Conservation (phyloP, 768 basidiomycete species). For the Leucosporidium scottii region DNA sequence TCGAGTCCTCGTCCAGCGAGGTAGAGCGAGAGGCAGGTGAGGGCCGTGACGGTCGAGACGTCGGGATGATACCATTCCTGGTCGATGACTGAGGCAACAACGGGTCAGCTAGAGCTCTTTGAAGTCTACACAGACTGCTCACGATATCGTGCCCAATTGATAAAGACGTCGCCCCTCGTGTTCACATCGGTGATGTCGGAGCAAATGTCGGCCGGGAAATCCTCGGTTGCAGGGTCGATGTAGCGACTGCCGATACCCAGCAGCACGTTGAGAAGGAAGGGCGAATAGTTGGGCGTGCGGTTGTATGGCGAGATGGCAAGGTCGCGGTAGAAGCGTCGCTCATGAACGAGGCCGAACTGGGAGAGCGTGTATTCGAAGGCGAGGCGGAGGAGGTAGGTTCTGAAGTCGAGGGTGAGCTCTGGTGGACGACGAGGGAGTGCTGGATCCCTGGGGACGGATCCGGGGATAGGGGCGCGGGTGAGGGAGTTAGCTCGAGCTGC, state of each 20-base stretch:
- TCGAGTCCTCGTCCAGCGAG: constrained; percentile 10
- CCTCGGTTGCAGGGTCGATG: constrained; percentile 25
- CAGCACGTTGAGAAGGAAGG: constrained; percentile 22
- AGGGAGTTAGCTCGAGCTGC: constrained; percentile 1
- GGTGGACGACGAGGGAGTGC: constrained; percentile 20
- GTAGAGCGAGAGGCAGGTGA: constrained; percentile 15
- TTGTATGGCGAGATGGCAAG: not conserved
- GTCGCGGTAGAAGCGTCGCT: not conserved
- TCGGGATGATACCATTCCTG: constrained; percentile 20
- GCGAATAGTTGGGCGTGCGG: constrained; percentile 22
- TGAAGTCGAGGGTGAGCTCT: constrained; percentile 12
- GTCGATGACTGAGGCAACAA: constrained; percentile 1
- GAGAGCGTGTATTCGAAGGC: constrained; percentile 29
- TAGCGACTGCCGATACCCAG: constrained; percentile 29
- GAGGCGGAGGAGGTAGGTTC: constrained; percentile 1
- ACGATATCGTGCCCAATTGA: constrained; percentile 15
- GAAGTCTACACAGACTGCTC: not conserved
- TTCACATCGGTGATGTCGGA: constrained; percentile 16
- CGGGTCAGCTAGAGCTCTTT: not conserved
- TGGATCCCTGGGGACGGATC: not conserved
- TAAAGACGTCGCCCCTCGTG: constrained; percentile 28
- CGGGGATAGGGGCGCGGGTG: constrained; percentile 9
- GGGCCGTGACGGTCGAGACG: constrained; percentile 21
- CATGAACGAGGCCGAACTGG: constrained; percentile 15
- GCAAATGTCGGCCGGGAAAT: constrained; percentile 22